A percentile compares a stretch with the other conserved stretches of the same genome.
phyloP scores from a whole-genome alignment of 805 yeast genomes.

The Jamesozyma rosinii region DNA sequence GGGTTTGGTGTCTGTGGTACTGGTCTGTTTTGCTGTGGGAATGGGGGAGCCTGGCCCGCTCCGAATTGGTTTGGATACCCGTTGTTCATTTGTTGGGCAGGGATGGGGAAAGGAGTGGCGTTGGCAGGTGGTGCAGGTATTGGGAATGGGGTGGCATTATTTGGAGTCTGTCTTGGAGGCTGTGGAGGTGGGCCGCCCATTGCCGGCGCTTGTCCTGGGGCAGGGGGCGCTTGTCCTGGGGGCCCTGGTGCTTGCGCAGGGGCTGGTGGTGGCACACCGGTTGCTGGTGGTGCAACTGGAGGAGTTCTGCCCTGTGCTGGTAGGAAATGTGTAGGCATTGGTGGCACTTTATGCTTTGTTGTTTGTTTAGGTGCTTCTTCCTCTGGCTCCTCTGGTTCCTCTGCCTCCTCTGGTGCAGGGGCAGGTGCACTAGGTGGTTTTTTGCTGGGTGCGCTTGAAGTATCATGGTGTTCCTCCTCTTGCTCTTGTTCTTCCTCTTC shows the following conservation, averaged over 20 bases:
- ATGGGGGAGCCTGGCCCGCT: background rate
- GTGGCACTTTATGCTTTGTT: constrained; percentile 19
- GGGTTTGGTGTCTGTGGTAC: constrained; percentile 12
- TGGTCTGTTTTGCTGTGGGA: constrained; percentile 8
- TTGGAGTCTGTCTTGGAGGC: constrained; percentile 2
- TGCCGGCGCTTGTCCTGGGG: constrained; percentile 7
- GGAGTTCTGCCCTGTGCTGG: constrained; percentile 8
- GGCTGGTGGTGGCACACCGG: constrained; percentile 8
- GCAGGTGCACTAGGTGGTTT: constrained; percentile 10
- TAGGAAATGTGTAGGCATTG: constrained; percentile 14
- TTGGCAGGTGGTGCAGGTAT: constrained; percentile 6
- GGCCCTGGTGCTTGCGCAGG: constrained; percentile 1
- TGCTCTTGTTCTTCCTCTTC: constrained; percentile 1
- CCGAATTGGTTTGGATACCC: constrained; percentile 6
- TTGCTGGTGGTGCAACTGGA: constrained; percentile 4
- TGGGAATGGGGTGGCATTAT: constrained; percentile 5
- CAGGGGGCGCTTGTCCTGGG: constrained; percentile 9
- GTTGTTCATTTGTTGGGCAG: background rate
- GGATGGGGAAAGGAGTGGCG: background rate
- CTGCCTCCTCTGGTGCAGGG: constrained; percentile 9
- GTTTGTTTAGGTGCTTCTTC: constrained; percentile 14
- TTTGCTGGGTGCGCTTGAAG: background rate
- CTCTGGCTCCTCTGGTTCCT: constrained; percentile 17
- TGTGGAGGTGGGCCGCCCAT: constrained; percentile 2
- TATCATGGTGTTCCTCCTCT: background rate